phyloP scores from a whole-genome alignment of 2,329 filamentous ascomycete genomes.

The Lasiodiplodia hormozganensis region DNA sequence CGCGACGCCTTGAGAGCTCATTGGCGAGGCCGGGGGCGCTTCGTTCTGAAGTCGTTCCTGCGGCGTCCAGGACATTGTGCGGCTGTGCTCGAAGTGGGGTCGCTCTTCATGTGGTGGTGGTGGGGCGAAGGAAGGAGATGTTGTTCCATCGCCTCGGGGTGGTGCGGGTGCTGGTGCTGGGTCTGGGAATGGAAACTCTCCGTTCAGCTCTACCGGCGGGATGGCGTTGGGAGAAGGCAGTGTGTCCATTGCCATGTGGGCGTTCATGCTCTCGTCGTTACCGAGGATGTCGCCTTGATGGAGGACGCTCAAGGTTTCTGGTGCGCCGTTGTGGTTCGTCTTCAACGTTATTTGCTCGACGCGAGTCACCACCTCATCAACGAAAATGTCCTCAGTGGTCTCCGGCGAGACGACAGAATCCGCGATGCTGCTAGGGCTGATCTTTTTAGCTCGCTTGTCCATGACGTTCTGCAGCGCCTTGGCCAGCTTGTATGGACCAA shows the following conservation, averaged over 20 bases:
- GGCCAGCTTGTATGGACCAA: conserved; percentile 50
- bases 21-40: conserved; percentile 16
- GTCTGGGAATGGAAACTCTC: conserved; percentile 32
- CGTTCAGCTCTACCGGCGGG: conserved; percentile 15
- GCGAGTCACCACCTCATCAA: conserved; percentile 23
- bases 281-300: conserved; percentile 31
- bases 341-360: conserved; percentile 32
- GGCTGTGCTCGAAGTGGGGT: conserved; percentile 12
- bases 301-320: conserved; percentile 31
- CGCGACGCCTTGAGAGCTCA: conserved; percentile 8
- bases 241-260: conserved; percentile 33
- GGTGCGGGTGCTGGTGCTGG: neutral
- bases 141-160: neutral
- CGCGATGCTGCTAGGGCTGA: conserved; percentile 2
- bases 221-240: conserved; percentile 4
- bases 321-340: neutral
- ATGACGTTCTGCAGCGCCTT: conserved; percentile 44
- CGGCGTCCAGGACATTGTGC: conserved; percentile 26
- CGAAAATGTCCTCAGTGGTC: neutral
- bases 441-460: conserved; percentile 25
- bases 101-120: neutral
- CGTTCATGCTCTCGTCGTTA: conserved; percentile 35
- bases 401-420: neutral
- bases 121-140: conserved; percentile 5
- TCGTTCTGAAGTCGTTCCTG: conserved; percentile 4